phyloP scores from a whole-genome alignment of 306 rosid species.

The Quillaja saponaria region DNA sequence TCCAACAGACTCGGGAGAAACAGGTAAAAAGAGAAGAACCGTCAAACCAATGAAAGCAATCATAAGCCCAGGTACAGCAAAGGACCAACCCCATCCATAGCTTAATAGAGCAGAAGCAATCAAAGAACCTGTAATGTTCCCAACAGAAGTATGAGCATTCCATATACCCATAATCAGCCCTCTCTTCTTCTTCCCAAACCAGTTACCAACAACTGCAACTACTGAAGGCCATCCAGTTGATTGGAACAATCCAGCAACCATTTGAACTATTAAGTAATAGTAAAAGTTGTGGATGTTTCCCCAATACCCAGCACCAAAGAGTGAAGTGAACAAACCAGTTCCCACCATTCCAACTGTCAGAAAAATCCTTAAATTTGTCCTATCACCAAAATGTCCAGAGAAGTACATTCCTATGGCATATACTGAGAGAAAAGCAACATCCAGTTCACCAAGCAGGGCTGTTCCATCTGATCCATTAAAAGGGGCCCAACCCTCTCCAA shows the following conservation, averaged over 20 bases:
- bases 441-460: slow-evolving; percentile 78
- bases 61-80: slow-evolving; percentile 75
- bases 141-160: slow-evolving; percentile 98
- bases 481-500: slow-evolving; percentile 89
- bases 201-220: slow-evolving; percentile 88
- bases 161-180: slow-evolving; percentile 97
- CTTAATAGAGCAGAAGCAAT: slow-evolving; percentile 79
- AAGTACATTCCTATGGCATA: slow-evolving; percentile 94
- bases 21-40: slow-evolving; percentile 68
- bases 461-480: slow-evolving; percentile 81
- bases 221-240: slow-evolving; percentile 99
- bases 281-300: slow-evolving; percentile 69
- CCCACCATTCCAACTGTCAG: slow-evolving; percentile 91
- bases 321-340: slow-evolving; percentile 79
- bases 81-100: slow-evolving; percentile 99
- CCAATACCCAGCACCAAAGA: slow-evolving; percentile 90
- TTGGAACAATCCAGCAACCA: slow-evolving; percentile 93
- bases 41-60: slow-evolving; percentile 61
- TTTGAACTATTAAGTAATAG: slow-evolving; percentile 67
- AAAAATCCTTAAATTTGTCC: slow-evolving; percentile 75
- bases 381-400: slow-evolving; percentile 93
- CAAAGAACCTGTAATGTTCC: slow-evolving; percentile 89
- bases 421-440: slow-evolving; percentile 82
- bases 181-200: slow-evolving; percentile 97
- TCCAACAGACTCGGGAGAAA: slow-evolving; percentile 72